Evolutionary conservation across 129 eudicot species (phyloP), one percentile per base, ranked within the genome.

Genomic region (Flaveria sonorensis): DNA sequence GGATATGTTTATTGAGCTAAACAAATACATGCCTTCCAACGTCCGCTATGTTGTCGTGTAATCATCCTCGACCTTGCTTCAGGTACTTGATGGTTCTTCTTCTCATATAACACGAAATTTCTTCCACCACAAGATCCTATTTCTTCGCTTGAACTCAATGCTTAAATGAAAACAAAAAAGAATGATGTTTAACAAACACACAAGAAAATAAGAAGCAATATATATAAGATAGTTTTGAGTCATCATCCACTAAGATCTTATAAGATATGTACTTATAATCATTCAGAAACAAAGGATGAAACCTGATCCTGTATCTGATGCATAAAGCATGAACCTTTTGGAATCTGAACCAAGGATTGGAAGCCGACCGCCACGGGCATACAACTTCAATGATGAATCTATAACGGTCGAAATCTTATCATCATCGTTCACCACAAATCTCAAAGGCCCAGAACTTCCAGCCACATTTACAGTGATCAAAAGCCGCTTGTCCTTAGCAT

Each of bases 371-470:
- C 88, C 87, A 6, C 86, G 83, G 53, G 87, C 87, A 60, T 86
- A 89, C 55, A 70, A 14, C 74, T 82, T 86, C 4, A 89, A 53
- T n/a, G 86, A 87, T 3, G 81, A 70, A 18, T 77, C 81, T n/a
- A 89, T 85, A 24, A 89, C 89, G 0, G 46, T 59, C 8, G 82
- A 69, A 63, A 80, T 91, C n/a, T 47, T 71, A 9, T 86, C 87
- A 8, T 78, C 81, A 20, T 78, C 87, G 11, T 75, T 82, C 59
- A 84, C 95, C 11, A 89, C 75, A 30, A 86, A 78, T 64, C 86
- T 79, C 24, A 89, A 51, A 9, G 95, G 89, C 24, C 95, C 94
- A 4, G 87, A 57, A 59, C 94, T 89, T 46, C 89, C 94, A 11
- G 84, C 52, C 15, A 89, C 85, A 40, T 79, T 84, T 20, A 86